Base-by-base conservation (phyloP, 495 filamentous ascomycete genomes). In the Zalerion maritima region DNA sequence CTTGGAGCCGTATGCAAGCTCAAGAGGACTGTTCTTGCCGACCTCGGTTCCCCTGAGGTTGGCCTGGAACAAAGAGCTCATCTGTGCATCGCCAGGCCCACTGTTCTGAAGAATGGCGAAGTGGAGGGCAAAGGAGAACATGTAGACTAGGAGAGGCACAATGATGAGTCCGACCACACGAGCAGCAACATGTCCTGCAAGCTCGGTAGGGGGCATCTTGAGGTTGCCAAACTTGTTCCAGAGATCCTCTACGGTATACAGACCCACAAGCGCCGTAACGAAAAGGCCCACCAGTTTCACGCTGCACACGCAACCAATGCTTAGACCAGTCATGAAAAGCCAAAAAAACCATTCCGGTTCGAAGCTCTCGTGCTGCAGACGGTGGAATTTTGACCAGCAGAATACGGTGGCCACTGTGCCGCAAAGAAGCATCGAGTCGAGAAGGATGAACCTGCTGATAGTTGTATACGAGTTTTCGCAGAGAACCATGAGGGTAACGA, bases 401-500 rank as follows among this genome's bases (percentile, higher is more conserved):
- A 97, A 67, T 21, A 86, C 79, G 10, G 89, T 96, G 1, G 85
- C 89, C 42, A 96, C 89, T 13, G 89, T 97, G 54, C 94, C 94
- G 58, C 84, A 96, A 12, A 97, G 69, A 11, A 97, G 68, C 89
- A 97, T 97, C 2, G 89, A 94, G 46, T 97, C 89, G 27, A 97
- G 68, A 13, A 97, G 73, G 43, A 97, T 94, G 49, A 97, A 97
- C 40, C 89, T 69, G 55, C 85, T 94, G 54, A 97, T 97, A 5
- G 89, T 94, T 29, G 89, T 89, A 55, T 97, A 97, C 19, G 86
- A 94, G 54, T 96, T 97, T 46, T 97, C 89, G 58, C 81, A 96
- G 17, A 97, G 67, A 32, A 97, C 91, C 84, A 94, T 94, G 44
- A 93, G 57, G 13, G 83, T 91, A 26, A 97, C 74, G 32, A 97